Evolutionary conservation across 805 yeast genomes (phyloP), one percentile per base, ranked within the genome.

Genomic region (Kazachstania psychrophila): DNA sequence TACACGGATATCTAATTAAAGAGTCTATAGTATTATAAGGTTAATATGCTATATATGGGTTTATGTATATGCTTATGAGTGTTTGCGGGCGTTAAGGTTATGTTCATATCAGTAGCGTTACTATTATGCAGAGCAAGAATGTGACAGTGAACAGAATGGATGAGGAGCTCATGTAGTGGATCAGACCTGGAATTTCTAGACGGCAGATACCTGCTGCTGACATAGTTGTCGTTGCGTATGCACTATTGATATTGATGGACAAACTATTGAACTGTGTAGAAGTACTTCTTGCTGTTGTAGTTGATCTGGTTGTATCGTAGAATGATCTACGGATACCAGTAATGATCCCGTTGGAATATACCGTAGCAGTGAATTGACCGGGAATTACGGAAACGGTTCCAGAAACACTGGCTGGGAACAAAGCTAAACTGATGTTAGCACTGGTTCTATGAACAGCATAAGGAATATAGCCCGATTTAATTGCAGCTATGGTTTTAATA

Each of bases 401-500:
- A 15, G 41, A 44, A 3, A 34, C 38, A 10, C 25, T 34, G 13
- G 36, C 18, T 12, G 41, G 38, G 11, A 16, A 22, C 12, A 38
- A 27, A 4, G 33, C n/a, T 16, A 30, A 10, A 7, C 26, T 14
- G 5, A 13, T 23, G 5, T 35, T 42, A 0, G 62, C 52, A 7
- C 52, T 28, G 36, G 56, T 61, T 20, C 54, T 54, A 1, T 54
- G 34, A 5, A 56, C 56, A 1, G 79, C 79, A 47, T 67, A 73
- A 14, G 80, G 79, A 13, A 75, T 74, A 12, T 45, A 23, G 3
- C 72, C 73, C 0, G 73, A 63, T 25, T 37, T 23, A 9, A 73
- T 62, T n/a, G 54, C 44, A 16, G 40, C 28, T 7, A 42, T 34
- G 2, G 32, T 23, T 10, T 39, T 24, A 4, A 39, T 30, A 3